Percentiles rank a stretch among this genome's conserved stretches.
These are phyloP conservation scores for Phaeosphaeriaceae sp. DNA, from an alignment of 2,329 filamentous ascomycete species.

Conservation along the genomic window DNA sequence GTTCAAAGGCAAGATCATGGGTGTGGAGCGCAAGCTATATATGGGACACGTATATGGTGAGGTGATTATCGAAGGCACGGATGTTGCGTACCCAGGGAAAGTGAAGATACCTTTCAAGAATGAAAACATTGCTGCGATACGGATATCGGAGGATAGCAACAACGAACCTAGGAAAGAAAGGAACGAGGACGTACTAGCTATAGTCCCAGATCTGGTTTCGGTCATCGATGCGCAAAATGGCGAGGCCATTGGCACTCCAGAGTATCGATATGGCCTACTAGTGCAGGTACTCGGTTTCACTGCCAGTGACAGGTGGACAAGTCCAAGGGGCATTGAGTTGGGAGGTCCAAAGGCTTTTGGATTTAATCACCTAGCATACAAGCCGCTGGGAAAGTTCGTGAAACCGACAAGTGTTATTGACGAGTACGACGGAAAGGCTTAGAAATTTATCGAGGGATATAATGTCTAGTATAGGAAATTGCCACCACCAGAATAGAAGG, in stretches of 20 bases:
- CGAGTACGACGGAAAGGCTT: constrained; percentile 49
- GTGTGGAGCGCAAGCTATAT: constrained; percentile 50
- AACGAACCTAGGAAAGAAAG: constrained; percentile 39
- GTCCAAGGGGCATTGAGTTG: constrained; percentile 56
- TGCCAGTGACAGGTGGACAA: constrained; percentile 62
- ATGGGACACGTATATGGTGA: constrained; percentile 53
- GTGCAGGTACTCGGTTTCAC: constrained; percentile 62
- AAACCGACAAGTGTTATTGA: constrained; percentile 62
- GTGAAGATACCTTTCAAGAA: constrained; percentile 76
- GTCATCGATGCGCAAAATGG: constrained; percentile 58
- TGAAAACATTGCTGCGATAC: constrained; percentile 69
- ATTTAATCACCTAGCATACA: constrained; percentile 57
- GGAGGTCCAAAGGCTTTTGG: constrained; percentile 60
- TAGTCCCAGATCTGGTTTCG: constrained; percentile 58
- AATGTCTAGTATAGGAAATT: constrained; percentile 23
- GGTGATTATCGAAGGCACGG: constrained; percentile 47
- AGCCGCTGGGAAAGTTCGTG: constrained; percentile 58
- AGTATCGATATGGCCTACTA: constrained; percentile 61
- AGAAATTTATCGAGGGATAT: constrained; percentile 1
- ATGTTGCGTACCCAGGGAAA: constrained; percentile 46
- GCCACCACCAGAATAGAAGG: constrained; percentile 38
- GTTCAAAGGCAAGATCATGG: constrained; percentile 55
- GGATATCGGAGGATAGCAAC: constrained; percentile 30
- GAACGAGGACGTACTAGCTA: constrained; percentile 53
- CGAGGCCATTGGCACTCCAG: constrained; percentile 59